A percentile compares a stretch with the other conserved stretches of the same genome.
These are phyloP conservation scores for Cladorrhinum samala DNA, from an alignment of 495 filamentous ascomycete species.

Conservation along the genomic window DNA sequence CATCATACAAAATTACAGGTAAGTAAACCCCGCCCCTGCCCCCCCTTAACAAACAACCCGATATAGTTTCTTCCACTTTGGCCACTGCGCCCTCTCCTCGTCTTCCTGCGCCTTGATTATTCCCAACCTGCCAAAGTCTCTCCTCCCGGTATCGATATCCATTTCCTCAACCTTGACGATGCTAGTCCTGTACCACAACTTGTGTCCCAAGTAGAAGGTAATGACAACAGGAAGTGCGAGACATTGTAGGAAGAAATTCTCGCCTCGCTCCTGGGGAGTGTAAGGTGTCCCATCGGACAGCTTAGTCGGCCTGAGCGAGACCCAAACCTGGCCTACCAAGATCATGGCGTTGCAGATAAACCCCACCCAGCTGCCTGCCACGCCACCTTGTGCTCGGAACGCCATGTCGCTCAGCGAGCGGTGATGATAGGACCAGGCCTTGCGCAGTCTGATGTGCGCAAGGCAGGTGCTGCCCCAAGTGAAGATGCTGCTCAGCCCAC, in stretches of 20 bases:
- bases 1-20: background rate
- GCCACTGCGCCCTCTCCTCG: constrained; percentile 68
- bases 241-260: constrained; percentile 73
- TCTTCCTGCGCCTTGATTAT: constrained; percentile 76
- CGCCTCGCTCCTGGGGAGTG: constrained; percentile 31
- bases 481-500: constrained; percentile 82
- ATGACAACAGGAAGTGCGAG: constrained; percentile 79
- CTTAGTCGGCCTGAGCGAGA: constrained; percentile 64
- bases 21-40: constrained; percentile 25
- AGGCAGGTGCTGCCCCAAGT: constrained; percentile 91
- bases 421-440: constrained; percentile 66
- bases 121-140: constrained; percentile 72
- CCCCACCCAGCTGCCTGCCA: constrained; percentile 81
- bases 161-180: constrained; percentile 63
- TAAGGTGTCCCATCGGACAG: background rate
- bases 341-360: constrained; percentile 72
- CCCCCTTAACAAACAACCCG: constrained; percentile 42
- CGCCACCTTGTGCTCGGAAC: constrained; percentile 73
- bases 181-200: constrained; percentile 65
- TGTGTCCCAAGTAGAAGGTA: constrained; percentile 69
- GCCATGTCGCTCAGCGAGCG: constrained; percentile 73
- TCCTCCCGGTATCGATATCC: constrained; percentile 82
- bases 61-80: constrained; percentile 78
- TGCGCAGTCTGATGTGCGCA: constrained; percentile 84
- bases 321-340: constrained; percentile 86